Base-by-base conservation (phyloP, 2,329 filamentous ascomycete genomes). In the Aspergillus fructus region DNA sequence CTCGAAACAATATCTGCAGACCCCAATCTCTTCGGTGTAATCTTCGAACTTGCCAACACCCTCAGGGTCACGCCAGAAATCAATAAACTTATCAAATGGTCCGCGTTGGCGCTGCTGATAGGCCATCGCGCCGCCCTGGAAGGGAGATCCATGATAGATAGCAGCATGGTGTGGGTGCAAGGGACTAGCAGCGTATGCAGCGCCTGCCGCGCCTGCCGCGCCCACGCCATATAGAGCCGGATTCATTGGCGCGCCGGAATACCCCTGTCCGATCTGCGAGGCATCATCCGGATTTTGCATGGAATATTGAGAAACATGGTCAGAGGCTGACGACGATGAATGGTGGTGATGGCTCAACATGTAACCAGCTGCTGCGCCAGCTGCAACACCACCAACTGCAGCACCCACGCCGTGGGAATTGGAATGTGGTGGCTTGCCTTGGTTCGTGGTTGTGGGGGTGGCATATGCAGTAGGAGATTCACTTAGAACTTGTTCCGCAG, bases 41-140 rank as follows among this genome's bases (percentile, higher is more conserved):
- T 87, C 85, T 69, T 88, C 85, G 74, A 86, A 88, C 67, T 82
- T 82, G 17, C 79, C 81, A 1, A 88, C 84, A n/a, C 85, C 85
- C 60, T 88, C 84, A 1, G 84, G 79, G 60, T 84, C 85, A 66
- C 79, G 85, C 82, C 82, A 87, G 77, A 81, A 88, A 64, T 84
- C 82, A 40, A 84, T 77, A 30, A 86, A 77, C 49, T 76, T 80
- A 39, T 76, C 77, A 1, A 88, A 74, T 0, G 85, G 82, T 0
- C 84, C 84, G 45, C 77, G 78, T 56, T 83, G 83, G 52, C 80
- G 80, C 62, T 83, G 82, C 42, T 75, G 72, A 56, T 80, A 77
- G 33, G 77, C 77, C 67, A 83, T 76, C 11, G 71, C 70, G 19
- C 73, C 73, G 0, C 71, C 67, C 23, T 69, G 67, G 27, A 70